Conservation (phyloP, 352 stramenopile genomes). For the Phytophthora cactorum region DNA sequence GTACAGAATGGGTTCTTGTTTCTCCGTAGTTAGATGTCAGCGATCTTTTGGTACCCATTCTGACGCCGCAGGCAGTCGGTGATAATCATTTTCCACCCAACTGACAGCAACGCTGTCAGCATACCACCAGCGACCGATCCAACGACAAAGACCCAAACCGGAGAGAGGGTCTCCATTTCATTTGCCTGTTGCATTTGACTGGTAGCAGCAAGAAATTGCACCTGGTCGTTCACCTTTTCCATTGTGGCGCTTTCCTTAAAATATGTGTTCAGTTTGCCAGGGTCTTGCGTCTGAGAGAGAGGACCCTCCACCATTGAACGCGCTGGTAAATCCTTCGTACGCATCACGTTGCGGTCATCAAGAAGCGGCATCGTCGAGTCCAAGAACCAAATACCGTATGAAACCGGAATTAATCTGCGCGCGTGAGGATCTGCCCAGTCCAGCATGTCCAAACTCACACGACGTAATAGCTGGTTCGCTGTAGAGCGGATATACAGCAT, state of each 20-base stretch:
- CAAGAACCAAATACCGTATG: constrained; percentile 69
- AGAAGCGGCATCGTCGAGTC: constrained; percentile 58
- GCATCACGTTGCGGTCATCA: constrained; percentile 43
- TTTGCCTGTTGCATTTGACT: constrained; percentile 27
- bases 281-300: constrained; percentile 20
- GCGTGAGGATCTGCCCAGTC: constrained; percentile 52
- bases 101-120: constrained; percentile 26
- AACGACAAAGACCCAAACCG: constrained; percentile 26
- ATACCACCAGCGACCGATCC: constrained; percentile 31
- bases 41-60: constrained; percentile 26
- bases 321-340: constrained; percentile 67
- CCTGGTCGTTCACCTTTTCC: constrained; percentile 2
- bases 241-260: background rate
- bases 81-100: constrained; percentile 39
- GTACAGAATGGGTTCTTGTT: too few relatives aligned
- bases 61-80: constrained; percentile 31
- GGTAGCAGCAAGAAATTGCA: constrained; percentile 20
- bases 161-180: constrained; percentile 11
- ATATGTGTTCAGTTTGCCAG: background rate
- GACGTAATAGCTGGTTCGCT: constrained; percentile 70
- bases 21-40: constrained; percentile 20
- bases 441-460: constrained; percentile 61
- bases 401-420: constrained; percentile 62
- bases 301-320: constrained; percentile 54
- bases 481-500: constrained; percentile 80